phyloP scores from a whole-genome alignment of 306 rosid species.

The Fragaria ananassa region DNA sequence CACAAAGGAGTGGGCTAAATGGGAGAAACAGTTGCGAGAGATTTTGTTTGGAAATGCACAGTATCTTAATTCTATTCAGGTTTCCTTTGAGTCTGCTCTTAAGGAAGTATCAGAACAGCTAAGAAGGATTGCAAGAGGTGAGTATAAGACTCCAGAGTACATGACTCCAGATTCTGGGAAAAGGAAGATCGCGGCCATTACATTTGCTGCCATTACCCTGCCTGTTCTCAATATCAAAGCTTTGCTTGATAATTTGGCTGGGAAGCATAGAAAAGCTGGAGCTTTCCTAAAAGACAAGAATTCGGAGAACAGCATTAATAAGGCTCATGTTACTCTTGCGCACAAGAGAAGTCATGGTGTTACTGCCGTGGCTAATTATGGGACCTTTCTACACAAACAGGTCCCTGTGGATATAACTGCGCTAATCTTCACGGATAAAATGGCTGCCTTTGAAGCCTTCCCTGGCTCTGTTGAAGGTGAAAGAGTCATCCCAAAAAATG shows the following conservation, averaged over 20 bases:
- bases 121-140: constrained; percentile 66
- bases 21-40: constrained; percentile 80
- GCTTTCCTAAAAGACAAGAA: constrained; percentile 48
- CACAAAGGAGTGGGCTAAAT: constrained; percentile 65
- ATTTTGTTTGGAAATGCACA: constrained; percentile 56
- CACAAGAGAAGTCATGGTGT: constrained; percentile 94
- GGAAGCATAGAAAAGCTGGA: constrained; percentile 44
- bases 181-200: constrained; percentile 63
- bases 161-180: constrained; percentile 58
- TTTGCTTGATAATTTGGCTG: constrained; percentile 47
- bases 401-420: constrained; percentile 70
- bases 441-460: constrained; percentile 79
- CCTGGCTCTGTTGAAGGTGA: constrained; percentile 79
- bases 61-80: constrained; percentile 78
- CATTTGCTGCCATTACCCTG: constrained; percentile 78
- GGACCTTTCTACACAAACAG: constrained; percentile 45
- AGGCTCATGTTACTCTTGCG: constrained; percentile 88
- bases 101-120: constrained; percentile 71
- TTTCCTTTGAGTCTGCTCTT: constrained; percentile 73
- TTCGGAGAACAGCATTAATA: constrained; percentile 38
- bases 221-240: constrained; percentile 52
- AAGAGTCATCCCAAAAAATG: constrained; percentile 54
- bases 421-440: constrained; percentile 65
- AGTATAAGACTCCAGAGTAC: constrained; percentile 53
- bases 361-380: constrained; percentile 74